Evolutionary conservation across 2,329 filamentous ascomycete species (phyloP).

Genomic region (Talaromyces marneffei): DNA sequence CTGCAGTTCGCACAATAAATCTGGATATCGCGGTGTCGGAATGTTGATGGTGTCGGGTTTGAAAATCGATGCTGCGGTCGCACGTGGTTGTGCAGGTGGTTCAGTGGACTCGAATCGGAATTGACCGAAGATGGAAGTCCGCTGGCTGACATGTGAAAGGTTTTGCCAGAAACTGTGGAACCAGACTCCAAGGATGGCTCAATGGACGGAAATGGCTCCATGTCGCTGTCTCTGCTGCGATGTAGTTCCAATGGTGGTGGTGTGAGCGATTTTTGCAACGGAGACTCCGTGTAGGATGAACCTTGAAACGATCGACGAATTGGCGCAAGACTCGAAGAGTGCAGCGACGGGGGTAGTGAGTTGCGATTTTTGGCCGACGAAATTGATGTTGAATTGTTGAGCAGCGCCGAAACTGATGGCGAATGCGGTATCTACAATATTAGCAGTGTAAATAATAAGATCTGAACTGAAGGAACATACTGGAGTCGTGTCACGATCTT

Average conservation of each 20-base stretch:
- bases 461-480: constrained; percentile 54
- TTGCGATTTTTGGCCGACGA: constrained; percentile 47
- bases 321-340: constrained; percentile 43
- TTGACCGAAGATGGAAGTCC: constrained; percentile 66
- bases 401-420: constrained; percentile 35
- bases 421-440: constrained; percentile 33
- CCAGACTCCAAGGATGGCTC: constrained; percentile 65
- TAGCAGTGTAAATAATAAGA: constrained; percentile 2
- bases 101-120: constrained; percentile 57
- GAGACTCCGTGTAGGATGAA: constrained; percentile 71
- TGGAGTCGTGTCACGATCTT: constrained; percentile 78
- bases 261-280: constrained; percentile 82
- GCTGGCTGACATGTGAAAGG: constrained; percentile 63
- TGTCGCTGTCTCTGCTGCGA: constrained; percentile 47
- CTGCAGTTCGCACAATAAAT: constrained; percentile 91
- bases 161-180: constrained; percentile 52
- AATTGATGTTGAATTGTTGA: constrained; percentile 35
- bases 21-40: constrained; percentile 55
- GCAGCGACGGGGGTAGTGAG: constrained; percentile 56
- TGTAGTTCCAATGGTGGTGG: constrained; percentile 64
- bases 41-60: constrained; percentile 50
- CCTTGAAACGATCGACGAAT: constrained; percentile 42
- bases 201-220: constrained; percentile 83
- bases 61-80: constrained; percentile 39
- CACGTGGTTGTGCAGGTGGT: constrained; percentile 25